Conservation (phyloP, 257 asterid genomes). For the Ilex asprella region DNA sequence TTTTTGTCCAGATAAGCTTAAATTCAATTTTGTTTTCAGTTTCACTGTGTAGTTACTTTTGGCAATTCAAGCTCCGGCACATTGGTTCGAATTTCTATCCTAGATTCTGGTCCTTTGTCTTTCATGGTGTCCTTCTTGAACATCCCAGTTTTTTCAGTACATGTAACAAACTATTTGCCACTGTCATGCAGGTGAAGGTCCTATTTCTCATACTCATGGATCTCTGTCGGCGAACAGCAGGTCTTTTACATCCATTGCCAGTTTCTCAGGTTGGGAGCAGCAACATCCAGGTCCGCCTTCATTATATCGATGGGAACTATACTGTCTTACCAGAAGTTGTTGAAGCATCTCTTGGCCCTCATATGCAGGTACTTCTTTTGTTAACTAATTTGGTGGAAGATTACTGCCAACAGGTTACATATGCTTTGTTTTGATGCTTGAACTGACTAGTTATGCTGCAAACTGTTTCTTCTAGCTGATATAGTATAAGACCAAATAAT, state of each 20-base stretch:
- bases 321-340: constrained; percentile 96
- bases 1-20: too few species aligned
- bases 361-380: constrained; percentile 74
- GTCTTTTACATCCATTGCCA: constrained; percentile 75
- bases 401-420: neutral
- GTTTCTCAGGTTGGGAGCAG: constrained; percentile 95
- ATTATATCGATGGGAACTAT: constrained; percentile 92
- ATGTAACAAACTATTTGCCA: constrained; percentile 5
- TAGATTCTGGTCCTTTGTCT: neutral
- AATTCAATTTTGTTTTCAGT: too few species aligned
- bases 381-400: neutral
- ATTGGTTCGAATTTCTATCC: neutral
- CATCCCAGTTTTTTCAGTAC: neutral
- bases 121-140: neutral
- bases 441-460: neutral
- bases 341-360: constrained; percentile 99
- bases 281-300: constrained; percentile 93
- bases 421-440: neutral
- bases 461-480: neutral
- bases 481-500: too few species aligned
- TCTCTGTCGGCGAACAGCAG: constrained; percentile 92
- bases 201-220: constrained; percentile 95
- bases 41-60: too few species aligned
- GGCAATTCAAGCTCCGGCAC: too few species aligned
- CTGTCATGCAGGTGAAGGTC: constrained; percentile 76